Percentiles rank a stretch among this genome's conserved stretches.
phyloP scores from a whole-genome alignment of 192 early-diverging fungal genomes.

The Ambispora gerdemannii region DNA sequence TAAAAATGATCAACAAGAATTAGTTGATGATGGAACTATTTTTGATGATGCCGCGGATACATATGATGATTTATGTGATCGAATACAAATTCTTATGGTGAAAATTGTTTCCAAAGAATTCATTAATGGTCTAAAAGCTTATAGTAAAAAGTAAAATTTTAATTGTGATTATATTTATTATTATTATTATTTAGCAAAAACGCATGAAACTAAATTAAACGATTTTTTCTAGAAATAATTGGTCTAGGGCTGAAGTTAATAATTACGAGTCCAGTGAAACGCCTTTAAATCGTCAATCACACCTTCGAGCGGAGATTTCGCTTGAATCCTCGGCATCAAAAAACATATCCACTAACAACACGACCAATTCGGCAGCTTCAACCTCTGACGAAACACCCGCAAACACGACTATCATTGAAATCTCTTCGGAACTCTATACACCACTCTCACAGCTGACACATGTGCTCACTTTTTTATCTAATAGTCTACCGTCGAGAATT shows the following conservation, averaged over 20 bases:
- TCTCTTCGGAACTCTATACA: constrained; percentile 50
- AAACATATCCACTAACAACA: background rate
- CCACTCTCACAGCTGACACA: constrained; percentile 44
- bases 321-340: constrained; percentile 22
- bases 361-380: too few species aligned
- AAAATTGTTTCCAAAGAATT: constrained; percentile 47
- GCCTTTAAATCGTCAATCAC: background rate
- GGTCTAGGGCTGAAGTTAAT: background rate
- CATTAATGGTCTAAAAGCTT: constrained; percentile 39
- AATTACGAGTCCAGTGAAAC: constrained; percentile 7
- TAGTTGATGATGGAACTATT: constrained; percentile 40
- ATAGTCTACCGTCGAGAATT: constrained; percentile 34
- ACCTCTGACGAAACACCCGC: background rate
- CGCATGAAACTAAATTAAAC: background rate
- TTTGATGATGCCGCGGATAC: constrained; percentile 44
- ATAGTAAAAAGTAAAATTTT: constrained; percentile 44
- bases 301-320: background rate
- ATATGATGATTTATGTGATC: constrained; percentile 37
- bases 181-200: background rate
- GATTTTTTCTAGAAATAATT: background rate
- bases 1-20: constrained; percentile 22
- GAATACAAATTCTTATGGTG: constrained; percentile 45
- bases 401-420: constrained; percentile 33
- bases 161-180: too few species aligned
- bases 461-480: constrained; percentile 39